A percentile compares a stretch with the other conserved stretches of the same genome.
These are phyloP conservation scores for Fusarium pseudoanthophilum DNA, from an alignment of 2,329 filamentous ascomycete genomes.

Conservation along the genomic window DNA sequence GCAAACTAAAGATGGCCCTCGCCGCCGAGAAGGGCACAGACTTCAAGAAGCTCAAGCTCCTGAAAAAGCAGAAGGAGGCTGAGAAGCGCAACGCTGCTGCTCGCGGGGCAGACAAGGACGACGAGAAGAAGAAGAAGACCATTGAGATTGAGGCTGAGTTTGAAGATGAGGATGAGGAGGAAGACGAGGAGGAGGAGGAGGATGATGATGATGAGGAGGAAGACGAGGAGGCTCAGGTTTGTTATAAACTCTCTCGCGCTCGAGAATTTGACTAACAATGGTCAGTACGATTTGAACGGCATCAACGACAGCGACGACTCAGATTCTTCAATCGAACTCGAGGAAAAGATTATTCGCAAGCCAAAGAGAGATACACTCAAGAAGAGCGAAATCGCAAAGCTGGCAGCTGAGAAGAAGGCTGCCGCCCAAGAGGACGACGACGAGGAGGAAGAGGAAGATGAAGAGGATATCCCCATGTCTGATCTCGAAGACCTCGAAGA, in stretches of 20 bases:
- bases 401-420: constrained; percentile 43
- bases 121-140: constrained; percentile 48
- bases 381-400: constrained; percentile 45
- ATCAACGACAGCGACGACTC: constrained; percentile 70
- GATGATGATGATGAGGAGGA: constrained; percentile 43
- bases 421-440: constrained; percentile 54
- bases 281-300: constrained; percentile 63
- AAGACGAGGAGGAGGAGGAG: constrained; percentile 53
- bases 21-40: constrained; percentile 65
- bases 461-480: constrained; percentile 89
- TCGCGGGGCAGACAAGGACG: constrained; percentile 45
- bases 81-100: constrained; percentile 51
- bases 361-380: constrained; percentile 58
- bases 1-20: constrained; percentile 65
- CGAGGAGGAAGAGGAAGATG: constrained; percentile 76
- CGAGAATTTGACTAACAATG: background rate
- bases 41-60: constrained; percentile 62
- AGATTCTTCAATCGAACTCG: constrained; percentile 81
- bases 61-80: constrained; percentile 59
- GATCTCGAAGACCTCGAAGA: constrained; percentile 83
- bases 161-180: constrained; percentile 51
- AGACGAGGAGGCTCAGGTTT: constrained; percentile 47
- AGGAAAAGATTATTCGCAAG: constrained; percentile 72
- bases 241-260: constrained; percentile 1
- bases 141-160: constrained; percentile 53